Percentiles rank a stretch among this genome's conserved stretches.
These are phyloP conservation scores for Articulospora tetracladia DNA, from an alignment of 495 filamentous ascomycete species.

Conservation along the genomic window DNA sequence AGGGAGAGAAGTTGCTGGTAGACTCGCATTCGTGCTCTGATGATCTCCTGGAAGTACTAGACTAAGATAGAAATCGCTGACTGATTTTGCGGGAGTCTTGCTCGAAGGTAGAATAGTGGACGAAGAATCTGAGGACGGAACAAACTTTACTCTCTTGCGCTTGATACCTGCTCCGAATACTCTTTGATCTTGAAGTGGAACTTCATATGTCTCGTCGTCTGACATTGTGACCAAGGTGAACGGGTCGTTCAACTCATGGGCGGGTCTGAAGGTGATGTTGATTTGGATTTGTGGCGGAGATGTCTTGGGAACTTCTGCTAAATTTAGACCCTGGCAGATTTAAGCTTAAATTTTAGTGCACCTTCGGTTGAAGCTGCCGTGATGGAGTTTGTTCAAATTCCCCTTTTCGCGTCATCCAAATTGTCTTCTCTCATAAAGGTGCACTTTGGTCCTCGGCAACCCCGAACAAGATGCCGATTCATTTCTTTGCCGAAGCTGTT, in stretches of 20 bases:
- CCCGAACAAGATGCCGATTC: slow-evolving; percentile 68
- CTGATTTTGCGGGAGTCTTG: slow-evolving; percentile 34
- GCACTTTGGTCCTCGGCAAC: background rate
- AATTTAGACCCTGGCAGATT: background rate
- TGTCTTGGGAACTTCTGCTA: background rate
- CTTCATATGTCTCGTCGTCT: slow-evolving; percentile 27
- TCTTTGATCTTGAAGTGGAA: slow-evolving; percentile 68
- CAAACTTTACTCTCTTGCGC: slow-evolving; percentile 74
- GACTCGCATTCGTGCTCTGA: background rate
- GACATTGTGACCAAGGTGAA: slow-evolving; percentile 10
- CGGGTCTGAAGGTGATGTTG: background rate
- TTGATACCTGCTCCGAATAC: slow-evolving; percentile 79
- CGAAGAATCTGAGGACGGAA: slow-evolving; percentile 48
- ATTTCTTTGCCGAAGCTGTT: slow-evolving; percentile 58
- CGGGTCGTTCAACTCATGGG: background rate
- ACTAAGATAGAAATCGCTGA: slow-evolving; percentile 66
- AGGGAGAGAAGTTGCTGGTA: background rate
- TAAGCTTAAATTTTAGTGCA: slow-evolving; percentile 20
- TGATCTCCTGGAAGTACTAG: slow-evolving; percentile 56
- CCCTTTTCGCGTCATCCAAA: slow-evolving; percentile 3
- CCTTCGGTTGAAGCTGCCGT: background rate
- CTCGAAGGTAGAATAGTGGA: slow-evolving; percentile 44
- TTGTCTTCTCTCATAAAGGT: background rate
- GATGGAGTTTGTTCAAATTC: background rate
- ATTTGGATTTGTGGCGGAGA: background rate